Conservation (phyloP, 306 rosid genomes). For the Cucurbita ficifolia region DNA sequence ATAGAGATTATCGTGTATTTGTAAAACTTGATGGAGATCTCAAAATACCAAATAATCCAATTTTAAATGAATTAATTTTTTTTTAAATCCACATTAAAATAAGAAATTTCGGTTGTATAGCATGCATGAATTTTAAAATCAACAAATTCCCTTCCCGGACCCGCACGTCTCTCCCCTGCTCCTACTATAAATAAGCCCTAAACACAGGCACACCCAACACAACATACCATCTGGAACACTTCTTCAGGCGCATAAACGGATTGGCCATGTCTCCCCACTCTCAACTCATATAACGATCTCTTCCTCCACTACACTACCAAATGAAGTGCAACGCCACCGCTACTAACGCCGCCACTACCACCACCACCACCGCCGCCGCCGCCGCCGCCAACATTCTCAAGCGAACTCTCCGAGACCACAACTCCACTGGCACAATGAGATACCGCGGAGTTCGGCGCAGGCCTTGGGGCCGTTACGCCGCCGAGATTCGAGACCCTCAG, state of each 20-base stretch:
- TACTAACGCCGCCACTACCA: neutral
- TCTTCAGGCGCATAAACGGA: neutral
- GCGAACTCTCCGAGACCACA: neutral
- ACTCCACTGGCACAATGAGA: conserved; percentile 16
- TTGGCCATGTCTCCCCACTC: neutral
- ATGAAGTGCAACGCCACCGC: neutral
- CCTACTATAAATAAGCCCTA: neutral
- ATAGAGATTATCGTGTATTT: too few relatives aligned
- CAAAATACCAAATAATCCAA: too few relatives aligned
- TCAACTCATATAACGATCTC: neutral
- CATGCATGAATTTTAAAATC: too few relatives aligned
- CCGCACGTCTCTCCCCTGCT: too few relatives aligned
- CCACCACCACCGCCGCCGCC: neutral
- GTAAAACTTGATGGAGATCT: too few relatives aligned
- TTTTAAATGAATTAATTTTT: too few relatives aligned
- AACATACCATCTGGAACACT: neutral
- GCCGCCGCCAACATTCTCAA: neutral
- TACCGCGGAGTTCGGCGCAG: conserved; percentile 86
- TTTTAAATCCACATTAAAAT: too few relatives aligned
- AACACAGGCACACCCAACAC: neutral
- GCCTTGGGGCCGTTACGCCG: conserved; percentile 95
- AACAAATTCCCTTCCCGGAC: too few relatives aligned
- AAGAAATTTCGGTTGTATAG: too few relatives aligned
- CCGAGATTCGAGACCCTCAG: conserved; percentile 59
- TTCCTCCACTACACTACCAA: neutral